Evolutionary conservation across 2,329 filamentous ascomycete species (phyloP), one percentile per base, ranked within the genome.

Genomic region (Neoscytalidium dimidiatum): DNA sequence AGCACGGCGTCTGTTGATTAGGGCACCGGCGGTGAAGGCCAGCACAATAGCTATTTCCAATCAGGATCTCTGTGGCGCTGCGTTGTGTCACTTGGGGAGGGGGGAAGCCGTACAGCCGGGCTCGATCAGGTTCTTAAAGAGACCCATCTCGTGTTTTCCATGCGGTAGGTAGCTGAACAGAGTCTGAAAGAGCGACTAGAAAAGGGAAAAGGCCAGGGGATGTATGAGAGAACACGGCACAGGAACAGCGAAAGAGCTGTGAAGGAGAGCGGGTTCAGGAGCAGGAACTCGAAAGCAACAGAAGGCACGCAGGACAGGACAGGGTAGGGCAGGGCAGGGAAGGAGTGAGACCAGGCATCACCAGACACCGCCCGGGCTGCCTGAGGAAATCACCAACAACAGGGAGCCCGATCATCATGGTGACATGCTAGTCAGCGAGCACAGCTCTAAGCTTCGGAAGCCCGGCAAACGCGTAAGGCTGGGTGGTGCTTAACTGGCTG

Each of bases 1-100:
- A n/a, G 33, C 19, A 23, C 51, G 51, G 38, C 66, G 67, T 28
- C 67, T 33, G 28, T 69, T 69, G 9, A 66, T 52, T n/a, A 69
- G 62, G 19, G 67, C 33, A 23, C 64, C 66, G 43, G 62, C 48
- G n/a, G 66, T 68, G 38, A 69, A 69, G 66, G 48, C 57, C 13
- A 68, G 62, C 5, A 61, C 62, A 17, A 69, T 58, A 23, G 38
- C 66, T 69, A 35, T 33, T 38, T 31, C 33, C 38, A 58, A 19
- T 57, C 23, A 38, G 53, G 29, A 43, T n/a, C 6, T 17, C 33
- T 31, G 48, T 21, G 33, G 4, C 8, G 23, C 19, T n/a, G n/a
- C 31, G 28, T 26, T 35, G 19, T 49, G 44, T 48, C 44, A 29
- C n/a, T 31, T 41, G 41, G 28, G 23, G 11, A 23, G 28, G 33